These are phyloP conservation scores for Sugiyamaella xylanicola DNA, from an alignment of 1,139 yeast genomes.

Conservation along the genomic window DNA sequence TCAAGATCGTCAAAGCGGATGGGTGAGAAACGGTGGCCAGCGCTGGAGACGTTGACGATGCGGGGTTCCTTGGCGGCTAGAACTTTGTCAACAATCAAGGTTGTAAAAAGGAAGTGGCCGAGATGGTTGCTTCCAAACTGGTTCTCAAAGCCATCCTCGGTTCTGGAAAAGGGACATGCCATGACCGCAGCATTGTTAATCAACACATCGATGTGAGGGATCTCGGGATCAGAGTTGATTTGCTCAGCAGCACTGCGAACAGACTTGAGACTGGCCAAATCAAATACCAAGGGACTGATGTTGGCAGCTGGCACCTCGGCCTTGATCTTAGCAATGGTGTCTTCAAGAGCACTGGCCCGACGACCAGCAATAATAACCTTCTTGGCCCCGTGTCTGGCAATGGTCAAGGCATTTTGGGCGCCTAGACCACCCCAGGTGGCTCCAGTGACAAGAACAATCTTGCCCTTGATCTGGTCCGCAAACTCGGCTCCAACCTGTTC, in stretches of 20 bases:
- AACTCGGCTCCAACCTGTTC: slow-evolving; percentile 21
- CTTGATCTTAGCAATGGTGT: slow-evolving; percentile 17
- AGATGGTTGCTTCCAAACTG: slow-evolving; percentile 73
- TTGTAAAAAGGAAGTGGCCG: slow-evolving; percentile 51
- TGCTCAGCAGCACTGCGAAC: slow-evolving; percentile 21
- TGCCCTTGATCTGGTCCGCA: slow-evolving; percentile 37
- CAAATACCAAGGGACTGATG: slow-evolving; percentile 19
- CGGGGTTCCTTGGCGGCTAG: slow-evolving; percentile 45
- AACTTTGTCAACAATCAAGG: slow-evolving; percentile 25
- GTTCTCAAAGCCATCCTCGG: slow-evolving; percentile 64
- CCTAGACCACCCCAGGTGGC: slow-evolving; percentile 36
- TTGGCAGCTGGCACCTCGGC: slow-evolving; percentile 11
- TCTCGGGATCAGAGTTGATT: slow-evolving; percentile 16
- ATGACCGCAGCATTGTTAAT: slow-evolving; percentile 27
- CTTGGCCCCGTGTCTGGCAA: slow-evolving; percentile 30
- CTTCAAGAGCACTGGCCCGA: slow-evolving; percentile 27
- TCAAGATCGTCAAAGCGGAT: slow-evolving; percentile 36
- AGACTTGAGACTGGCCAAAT: slow-evolving; percentile 19
- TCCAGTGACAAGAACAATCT: slow-evolving; percentile 39
- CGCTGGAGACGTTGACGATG: slow-evolving; percentile 64
- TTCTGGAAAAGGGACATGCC: slow-evolving; percentile 22
- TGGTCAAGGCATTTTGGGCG: slow-evolving; percentile 27
- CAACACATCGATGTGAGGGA: slow-evolving; percentile 18
- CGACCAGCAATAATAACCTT: slow-evolving; percentile 36
- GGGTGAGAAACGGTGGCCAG: slow-evolving; percentile 53